Evolutionary conservation across 2,329 filamentous ascomycete species (phyloP).

Genomic region (Cercospora brassicicola): DNA sequence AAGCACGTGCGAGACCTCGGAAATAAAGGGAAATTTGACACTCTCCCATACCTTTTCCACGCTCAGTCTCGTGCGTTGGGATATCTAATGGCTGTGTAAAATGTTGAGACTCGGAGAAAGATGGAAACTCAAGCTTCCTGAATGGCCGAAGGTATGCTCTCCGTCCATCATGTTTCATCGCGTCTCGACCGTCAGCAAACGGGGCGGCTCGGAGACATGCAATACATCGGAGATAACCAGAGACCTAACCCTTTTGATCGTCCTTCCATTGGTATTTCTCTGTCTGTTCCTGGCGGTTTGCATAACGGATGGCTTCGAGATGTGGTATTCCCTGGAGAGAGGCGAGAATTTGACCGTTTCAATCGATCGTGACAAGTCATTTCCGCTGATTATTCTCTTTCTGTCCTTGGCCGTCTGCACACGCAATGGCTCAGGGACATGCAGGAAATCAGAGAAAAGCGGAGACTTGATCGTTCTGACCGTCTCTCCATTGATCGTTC

Average conservation of each 20-base stretch:
- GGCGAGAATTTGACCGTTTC: not conserved
- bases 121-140: not conserved
- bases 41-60: not conserved
- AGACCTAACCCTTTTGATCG: not conserved
- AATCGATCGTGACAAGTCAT: not conserved
- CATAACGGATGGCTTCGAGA: not conserved
- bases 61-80: not conserved
- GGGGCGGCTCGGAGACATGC: not conserved
- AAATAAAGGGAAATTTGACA: not conserved
- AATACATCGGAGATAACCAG: not conserved
- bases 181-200: not conserved
- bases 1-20: not conserved
- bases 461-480: not conserved
- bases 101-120: not conserved
- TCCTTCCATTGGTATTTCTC: not conserved
- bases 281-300: not conserved
- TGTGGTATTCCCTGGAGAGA: not conserved
- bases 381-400: not conserved
- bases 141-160: not conserved
- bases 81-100: not conserved
- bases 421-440: not conserved
- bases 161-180: not conserved
- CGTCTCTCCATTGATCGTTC: not conserved
- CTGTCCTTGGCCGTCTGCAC: not conserved
- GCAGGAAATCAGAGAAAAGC: not conserved